Evolutionary conservation across 371 early-diverging fungal genomes (phyloP).

Genomic region (Saksenaea oblongispora): DNA sequence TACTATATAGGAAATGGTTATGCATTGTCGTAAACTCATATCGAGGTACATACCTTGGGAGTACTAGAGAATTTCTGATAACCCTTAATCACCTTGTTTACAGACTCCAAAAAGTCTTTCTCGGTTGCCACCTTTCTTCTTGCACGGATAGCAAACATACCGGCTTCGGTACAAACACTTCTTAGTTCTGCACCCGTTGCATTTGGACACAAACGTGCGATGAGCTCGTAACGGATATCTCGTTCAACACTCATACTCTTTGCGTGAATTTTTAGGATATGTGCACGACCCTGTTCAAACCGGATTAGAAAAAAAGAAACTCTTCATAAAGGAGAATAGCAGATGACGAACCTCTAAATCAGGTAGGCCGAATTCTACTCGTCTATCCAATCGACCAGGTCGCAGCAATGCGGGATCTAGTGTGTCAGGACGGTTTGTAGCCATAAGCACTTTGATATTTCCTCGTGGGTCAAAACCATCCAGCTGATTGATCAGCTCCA

Average conservation of each 20-base stretch:
- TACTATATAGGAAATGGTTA: conserved; percentile 25
- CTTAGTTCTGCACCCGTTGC: conserved; percentile 99
- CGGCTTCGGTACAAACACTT: conserved; percentile 99
- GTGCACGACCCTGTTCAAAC: conserved; percentile 81
- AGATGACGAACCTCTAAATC: conserved; percentile 68
- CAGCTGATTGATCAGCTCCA: conserved; percentile 99
- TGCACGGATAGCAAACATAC: conserved; percentile 99
- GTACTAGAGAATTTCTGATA: conserved; percentile 98
- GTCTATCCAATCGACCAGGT: conserved; percentile 99
- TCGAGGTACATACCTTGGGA: conserved; percentile 64
- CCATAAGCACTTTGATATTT: conserved; percentile 99
- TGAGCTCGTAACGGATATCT: conserved; percentile 96
- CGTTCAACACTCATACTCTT: conserved; percentile 99
- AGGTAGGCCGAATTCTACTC: conserved; percentile 99
- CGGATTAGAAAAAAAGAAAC: not conserved
- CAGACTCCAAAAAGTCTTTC: conserved; percentile 99
- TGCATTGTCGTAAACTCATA: not conserved
- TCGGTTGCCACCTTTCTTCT: conserved; percentile 99
- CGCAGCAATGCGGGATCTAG: conserved; percentile 98
- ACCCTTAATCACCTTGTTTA: conserved; percentile 99
- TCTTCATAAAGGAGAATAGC: not conserved
- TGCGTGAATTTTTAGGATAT: conserved; percentile 99
- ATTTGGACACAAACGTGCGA: conserved; percentile 95
- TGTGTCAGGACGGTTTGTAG: conserved; percentile 99
- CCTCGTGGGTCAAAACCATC: conserved; percentile 99